Evolutionary conservation across 1,139 yeast genomes (phyloP).

Genomic region (Suhomyces panamericanus): DNA sequence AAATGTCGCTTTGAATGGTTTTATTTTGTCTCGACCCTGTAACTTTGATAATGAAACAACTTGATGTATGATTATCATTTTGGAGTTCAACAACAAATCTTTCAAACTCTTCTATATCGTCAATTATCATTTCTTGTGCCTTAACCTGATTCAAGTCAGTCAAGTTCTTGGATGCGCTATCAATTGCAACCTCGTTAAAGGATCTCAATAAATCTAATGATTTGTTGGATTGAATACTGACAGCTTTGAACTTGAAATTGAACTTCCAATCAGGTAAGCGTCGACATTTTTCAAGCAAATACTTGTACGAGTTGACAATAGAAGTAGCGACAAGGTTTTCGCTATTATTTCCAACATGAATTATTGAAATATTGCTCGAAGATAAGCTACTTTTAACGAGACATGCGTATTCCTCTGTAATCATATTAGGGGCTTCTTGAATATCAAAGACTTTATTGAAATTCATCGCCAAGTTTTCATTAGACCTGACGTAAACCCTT

Average conservation of each 20-base stretch:
- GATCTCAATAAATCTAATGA: conserved; percentile 18
- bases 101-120: conserved; percentile 11
- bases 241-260: conserved; percentile 16
- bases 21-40: conserved; percentile 7
- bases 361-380: conserved; percentile 23
- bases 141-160: conserved; percentile 12
- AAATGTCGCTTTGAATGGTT: conserved; percentile 11
- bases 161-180: background rate
- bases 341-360: conserved; percentile 18
- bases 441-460: conserved; percentile 26
- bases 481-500: conserved; percentile 28
- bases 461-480: background rate
- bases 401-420: conserved; percentile 25
- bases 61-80: background rate
- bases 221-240: conserved; percentile 8
- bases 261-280: conserved; percentile 10
- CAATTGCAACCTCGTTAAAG: conserved; percentile 9
- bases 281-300: conserved; percentile 11
- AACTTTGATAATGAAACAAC: conserved; percentile 13
- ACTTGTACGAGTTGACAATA: conserved; percentile 15
- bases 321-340: conserved; percentile 12
- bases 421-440: conserved; percentile 7
- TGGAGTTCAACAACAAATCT: conserved; percentile 6
- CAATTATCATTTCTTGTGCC: conserved; percentile 26
- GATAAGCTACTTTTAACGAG: conserved; percentile 20